Conservation (phyloP, 2,329 filamentous ascomycete species). For the Botryotinia convoluta region DNA sequence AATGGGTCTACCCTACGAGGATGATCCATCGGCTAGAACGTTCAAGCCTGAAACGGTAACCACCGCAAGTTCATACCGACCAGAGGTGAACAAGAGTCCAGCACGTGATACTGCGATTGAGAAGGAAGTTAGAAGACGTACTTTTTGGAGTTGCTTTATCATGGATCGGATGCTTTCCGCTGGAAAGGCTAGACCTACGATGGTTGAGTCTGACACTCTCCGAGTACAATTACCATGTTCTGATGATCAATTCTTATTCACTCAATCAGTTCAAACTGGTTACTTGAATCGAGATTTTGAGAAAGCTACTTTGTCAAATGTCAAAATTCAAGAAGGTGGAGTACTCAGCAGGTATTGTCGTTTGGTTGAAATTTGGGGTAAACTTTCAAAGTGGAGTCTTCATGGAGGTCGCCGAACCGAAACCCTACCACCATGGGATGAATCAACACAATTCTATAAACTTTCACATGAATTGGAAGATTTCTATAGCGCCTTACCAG, state of each 20-base stretch:
- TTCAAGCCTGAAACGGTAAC: slow-evolving; percentile 35
- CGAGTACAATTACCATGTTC: slow-evolving; percentile 66
- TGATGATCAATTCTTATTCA: slow-evolving; percentile 62
- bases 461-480: slow-evolving; percentile 51
- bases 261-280: slow-evolving; percentile 54
- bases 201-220: slow-evolving; percentile 58
- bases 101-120: slow-evolving; percentile 48
- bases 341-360: slow-evolving; percentile 51
- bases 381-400: slow-evolving; percentile 56
- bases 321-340: slow-evolving; percentile 30
- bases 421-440: slow-evolving; percentile 57
- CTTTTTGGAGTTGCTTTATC: slow-evolving; percentile 73
- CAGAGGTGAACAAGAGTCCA: slow-evolving; percentile 18
- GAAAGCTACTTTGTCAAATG: slow-evolving; percentile 43
- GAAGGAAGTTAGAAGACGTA: slow-evolving; percentile 64
- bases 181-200: slow-evolving; percentile 59
- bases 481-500: slow-evolving; percentile 55
- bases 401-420: slow-evolving; percentile 51
- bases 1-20: slow-evolving; percentile 58
- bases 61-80: slow-evolving; percentile 30
- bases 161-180: slow-evolving; percentile 68
- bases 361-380: slow-evolving; percentile 58
- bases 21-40: slow-evolving; percentile 39
- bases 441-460: slow-evolving; percentile 52
- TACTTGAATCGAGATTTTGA: slow-evolving; percentile 46